phyloP scores from a whole-genome alignment of 805 yeast genomes.

The Ogataea paradorogensis region DNA sequence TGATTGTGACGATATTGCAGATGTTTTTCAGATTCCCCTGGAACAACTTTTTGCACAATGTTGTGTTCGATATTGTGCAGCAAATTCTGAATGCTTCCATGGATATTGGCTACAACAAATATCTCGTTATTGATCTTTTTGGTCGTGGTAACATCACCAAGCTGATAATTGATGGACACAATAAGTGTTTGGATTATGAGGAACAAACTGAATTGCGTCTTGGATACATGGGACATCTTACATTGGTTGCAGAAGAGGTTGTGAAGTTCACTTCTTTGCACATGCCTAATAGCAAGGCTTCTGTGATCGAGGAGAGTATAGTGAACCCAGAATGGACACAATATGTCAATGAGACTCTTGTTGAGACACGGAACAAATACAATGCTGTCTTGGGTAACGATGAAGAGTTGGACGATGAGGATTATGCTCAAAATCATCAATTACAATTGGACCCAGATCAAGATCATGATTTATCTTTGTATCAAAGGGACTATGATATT shows the following conservation, averaged over 20 bases:
- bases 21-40: slow-evolving; percentile 83
- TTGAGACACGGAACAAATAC: slow-evolving; percentile 89
- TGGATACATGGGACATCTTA: slow-evolving; percentile 97
- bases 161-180: slow-evolving; percentile 58
- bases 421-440: slow-evolving; percentile 28
- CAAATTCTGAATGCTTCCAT: slow-evolving; percentile 83
- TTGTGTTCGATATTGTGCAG: slow-evolving; percentile 93
- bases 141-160: slow-evolving; percentile 60
- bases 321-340: slow-evolving; percentile 67
- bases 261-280: slow-evolving; percentile 61
- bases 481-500: slow-evolving; percentile 14
- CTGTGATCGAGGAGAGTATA: slow-evolving; percentile 47
- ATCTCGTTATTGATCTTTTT: slow-evolving; percentile 66
- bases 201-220: slow-evolving; percentile 60
- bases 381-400: slow-evolving; percentile 81
- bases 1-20: slow-evolving; percentile 62
- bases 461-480: slow-evolving; percentile 23
- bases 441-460: slow-evolving; percentile 25
- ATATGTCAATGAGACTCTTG: slow-evolving; percentile 78
- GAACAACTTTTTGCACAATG: slow-evolving; percentile 97
- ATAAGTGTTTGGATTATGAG: slow-evolving; percentile 57
- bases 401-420: slow-evolving; percentile 35
- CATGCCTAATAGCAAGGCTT: slow-evolving; percentile 47
- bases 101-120: slow-evolving; percentile 83
- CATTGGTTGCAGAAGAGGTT: slow-evolving; percentile 91